phyloP scores from a whole-genome alignment of 2,329 filamentous ascomycete species.

The Penicillium sp. region DNA sequence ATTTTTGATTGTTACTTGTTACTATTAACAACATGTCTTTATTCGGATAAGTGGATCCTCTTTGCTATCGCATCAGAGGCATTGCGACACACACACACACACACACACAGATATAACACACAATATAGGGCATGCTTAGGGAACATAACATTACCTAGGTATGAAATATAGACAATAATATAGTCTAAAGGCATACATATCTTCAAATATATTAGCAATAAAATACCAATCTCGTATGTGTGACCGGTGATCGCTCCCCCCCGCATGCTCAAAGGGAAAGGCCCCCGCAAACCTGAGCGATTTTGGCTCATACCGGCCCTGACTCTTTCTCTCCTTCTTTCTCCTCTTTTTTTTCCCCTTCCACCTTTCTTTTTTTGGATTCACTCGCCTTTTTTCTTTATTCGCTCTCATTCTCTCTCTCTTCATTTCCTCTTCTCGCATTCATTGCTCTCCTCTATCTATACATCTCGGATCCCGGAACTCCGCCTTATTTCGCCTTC shows the following conservation, averaged over 20 bases:
- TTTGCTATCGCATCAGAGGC: background rate
- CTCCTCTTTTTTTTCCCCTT: constrained; percentile 18
- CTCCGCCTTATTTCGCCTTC: constrained; percentile 19
- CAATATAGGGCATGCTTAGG: background rate
- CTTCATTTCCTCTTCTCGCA: constrained; percentile 7
- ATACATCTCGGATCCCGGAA: background rate
- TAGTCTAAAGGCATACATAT: background rate
- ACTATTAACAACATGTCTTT: background rate
- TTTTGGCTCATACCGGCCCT: constrained; percentile 25
- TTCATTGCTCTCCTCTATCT: constrained; percentile 4
- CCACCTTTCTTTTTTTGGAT: constrained; percentile 26
- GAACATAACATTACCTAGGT: too few species aligned
- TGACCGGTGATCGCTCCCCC: constrained; percentile 23
- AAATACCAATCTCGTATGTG: constrained; percentile 11
- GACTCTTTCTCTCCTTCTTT: constrained; percentile 25
- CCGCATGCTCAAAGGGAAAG: constrained; percentile 32
- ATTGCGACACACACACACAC: background rate
- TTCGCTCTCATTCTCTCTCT: constrained; percentile 17
- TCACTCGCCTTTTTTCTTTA: constrained; percentile 18
- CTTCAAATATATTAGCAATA: constrained; percentile 1
- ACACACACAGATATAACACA: background rate
- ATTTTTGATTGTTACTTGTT: too few species aligned
- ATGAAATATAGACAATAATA: background rate
- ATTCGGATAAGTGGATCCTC: background rate
- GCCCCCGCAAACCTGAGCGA: constrained; percentile 30